A percentile compares a stretch with the other conserved stretches of the same genome.
Conservation (phyloP, 2,329 filamentous ascomycete species). For the Cryoendolithus antarcticus region DNA sequence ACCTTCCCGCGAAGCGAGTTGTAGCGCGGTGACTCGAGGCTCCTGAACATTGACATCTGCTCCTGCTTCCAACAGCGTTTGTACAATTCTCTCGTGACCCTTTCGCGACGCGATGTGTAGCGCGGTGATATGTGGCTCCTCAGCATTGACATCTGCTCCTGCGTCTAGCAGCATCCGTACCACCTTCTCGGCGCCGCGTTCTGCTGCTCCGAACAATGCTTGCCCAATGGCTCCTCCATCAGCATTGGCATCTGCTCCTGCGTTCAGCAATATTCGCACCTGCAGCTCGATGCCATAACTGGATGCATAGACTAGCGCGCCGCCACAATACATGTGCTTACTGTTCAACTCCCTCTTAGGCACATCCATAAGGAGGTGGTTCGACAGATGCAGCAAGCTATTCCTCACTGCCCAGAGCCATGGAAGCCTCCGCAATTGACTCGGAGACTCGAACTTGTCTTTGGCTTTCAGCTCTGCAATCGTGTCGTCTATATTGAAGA, state of each 20-base stretch:
- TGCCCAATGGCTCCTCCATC: background rate
- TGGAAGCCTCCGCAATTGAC: background rate
- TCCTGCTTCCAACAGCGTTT: conserved; percentile 12
- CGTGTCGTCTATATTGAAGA: background rate
- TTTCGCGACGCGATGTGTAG: no score
- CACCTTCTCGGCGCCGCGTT: no score
- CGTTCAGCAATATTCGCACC: background rate
- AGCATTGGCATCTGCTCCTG: conserved; percentile 2
- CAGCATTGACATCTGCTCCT: conserved; percentile 8
- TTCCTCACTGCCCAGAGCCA: conserved; percentile 1
- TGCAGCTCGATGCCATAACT: background rate
- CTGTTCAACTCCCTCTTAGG: background rate
- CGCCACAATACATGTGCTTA: background rate
- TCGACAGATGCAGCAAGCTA: conserved; percentile 1
- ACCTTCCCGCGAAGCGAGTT: no score
- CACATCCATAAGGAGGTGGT: background rate
- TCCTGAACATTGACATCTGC: conserved; percentile 14
- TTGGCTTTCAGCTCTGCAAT: conserved; percentile 1
- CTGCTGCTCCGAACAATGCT: no score
- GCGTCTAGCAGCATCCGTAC: conserved; percentile 10
- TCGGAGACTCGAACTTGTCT: background rate
- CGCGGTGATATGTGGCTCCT: background rate
- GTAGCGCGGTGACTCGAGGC: conserved; percentile 7
- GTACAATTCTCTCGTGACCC: conserved; percentile 9
- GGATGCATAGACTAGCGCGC: background rate